Evolutionary conservation across 331 rosid genomes (phyloP), one percentile per base, ranked within the genome.

Genomic region (Quercus lobata): DNA sequence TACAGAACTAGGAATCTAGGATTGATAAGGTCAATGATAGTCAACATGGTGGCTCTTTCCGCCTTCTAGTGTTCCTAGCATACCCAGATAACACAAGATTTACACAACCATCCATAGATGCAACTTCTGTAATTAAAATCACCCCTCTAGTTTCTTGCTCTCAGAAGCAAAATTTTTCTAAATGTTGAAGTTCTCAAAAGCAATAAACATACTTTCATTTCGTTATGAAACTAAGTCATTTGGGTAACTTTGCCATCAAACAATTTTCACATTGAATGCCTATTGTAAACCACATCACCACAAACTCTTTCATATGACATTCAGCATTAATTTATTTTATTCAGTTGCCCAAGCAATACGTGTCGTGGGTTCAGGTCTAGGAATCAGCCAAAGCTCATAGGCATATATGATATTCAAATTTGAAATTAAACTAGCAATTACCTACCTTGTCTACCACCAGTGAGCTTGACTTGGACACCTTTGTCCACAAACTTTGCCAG

Each of bases 401-500:
- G 54, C 54, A 49, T 14, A 41, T 41, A 12, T 49, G 54, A 14
- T 49, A 49, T 49, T 49, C 1, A 34, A 19, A 19, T 21, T 22
- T 24, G 24, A 71, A 68, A 34, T 49, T 35, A 32, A 1, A 32
- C 2, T n/a, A 34, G 72, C 17, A 68, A 41, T 8, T 0, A 70
- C 46, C 12, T 41, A 89, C 92, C 92, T 86, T 89, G 92, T 83
- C 92, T 84, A 19, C 92, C 92, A 46, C 92, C 92, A 30, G 92
- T 89, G 79, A 89, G 92, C 89, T 89, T 89, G 49, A 89, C 92
- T 79, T 84, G 89, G 34, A 89, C 92, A 53, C 92, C 92, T 74
- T 89, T 89, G 89, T 89, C 92, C 69, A 89, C 92, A 52, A 89
- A 89, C 89, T 89, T 89, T 46, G 92, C 92, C 84, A 89, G 79